Base-by-base conservation (phyloP, 2,329 filamentous ascomycete species). In the Cladobotryum protrusum region DNA sequence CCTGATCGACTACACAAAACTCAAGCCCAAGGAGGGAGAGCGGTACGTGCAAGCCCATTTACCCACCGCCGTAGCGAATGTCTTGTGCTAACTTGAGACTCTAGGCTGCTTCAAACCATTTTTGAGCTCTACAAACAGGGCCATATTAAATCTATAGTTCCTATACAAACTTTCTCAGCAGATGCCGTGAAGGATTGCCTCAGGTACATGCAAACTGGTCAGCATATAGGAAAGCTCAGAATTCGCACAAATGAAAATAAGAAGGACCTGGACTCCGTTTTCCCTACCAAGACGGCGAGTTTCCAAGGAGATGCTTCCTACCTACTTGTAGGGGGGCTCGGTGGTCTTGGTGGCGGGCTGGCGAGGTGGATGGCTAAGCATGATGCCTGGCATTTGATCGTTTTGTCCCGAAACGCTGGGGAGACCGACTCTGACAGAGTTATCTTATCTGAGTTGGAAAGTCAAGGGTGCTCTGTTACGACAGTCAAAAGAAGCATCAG, bases 211-310 rank as follows among this genome's bases (percentile, higher is more conserved):
- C 56, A 59, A n/a, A 44, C 43, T 9, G 55, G 51, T 12, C 49
- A 29, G 11, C 24, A 29, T 8, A 65, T 72, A 34, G 72, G 71
- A 5, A 48, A 47, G 24, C 11, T 52, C 35, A 19, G 34, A 7
- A 29, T 52, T 40, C 18, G 9, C 8, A 43, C 48, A 13, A 32
- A 15, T 12, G n/a, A 41, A 7, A 47, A 52, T 15, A 14, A 33
- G 2, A 34, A 20, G 3, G 11, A 37, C 15, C 18, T 43, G 2
- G 9, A 4, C 17, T 19, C 37, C 2, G 15, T 32, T 14, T n/a
- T 19, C 8, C 15, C 15, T 6, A n/a, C 15, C 9, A 18, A 14
- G 20, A 14, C 14, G 1, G 17, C 15, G n/a, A 14, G 2, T 9
- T 24, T 48, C 14, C 41, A 33, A 13, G 17, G 24, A 19, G 32